Evolutionary conservation across 2,329 filamentous ascomycete species (phyloP), one percentile per base, ranked within the genome.

Genomic region (Xylariaceae sp.): DNA sequence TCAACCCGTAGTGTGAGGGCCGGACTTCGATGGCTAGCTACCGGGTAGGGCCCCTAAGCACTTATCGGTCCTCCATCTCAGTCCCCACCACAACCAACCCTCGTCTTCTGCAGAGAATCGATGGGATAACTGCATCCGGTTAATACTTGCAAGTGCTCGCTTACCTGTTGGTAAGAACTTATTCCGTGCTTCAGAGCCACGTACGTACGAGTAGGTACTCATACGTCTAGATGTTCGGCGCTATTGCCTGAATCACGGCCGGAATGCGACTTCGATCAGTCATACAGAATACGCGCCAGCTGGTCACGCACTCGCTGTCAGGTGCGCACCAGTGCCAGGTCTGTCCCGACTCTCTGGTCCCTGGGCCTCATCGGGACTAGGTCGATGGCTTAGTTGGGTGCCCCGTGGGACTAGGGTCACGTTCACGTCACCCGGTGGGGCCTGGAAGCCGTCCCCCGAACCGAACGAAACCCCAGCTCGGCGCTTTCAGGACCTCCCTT

Each of bases 341-440:
- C 61, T 59, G 65, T 67, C 68, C 70, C 70, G 69, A 67, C 62
- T 64, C 68, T 72, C 67, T 72, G 70, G 70, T 69, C 66, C 65
- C 62, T 63, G 61, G 59, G 62, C 66, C 69, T 68, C 65, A 61
- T 69, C 68, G 66, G 65, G 62, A 63, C 65, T 66, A 66, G 67
- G 4, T 30, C 7, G 48, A 50, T 30, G 18, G 4, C 9, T 17
- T 13, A 61, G 63, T 64, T 65, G 66, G 67, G 23, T 30, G 23
- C 23, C 23, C 23, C 23, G 23, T 30, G 9, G 37, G 37, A 42
- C 37, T 30, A 30, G 23, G 37, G 37, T 42, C 37, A 13, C 37
- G 9, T 42, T 42, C 37, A 42, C 37, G 37, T 58, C 57, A 59
- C 47, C 49, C 64, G 65, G 66, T 67, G 65, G 65, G 64, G 59